A percentile compares a stretch with the other conserved stretches of the same genome.
Conservation (phyloP, 345 rosid species). For the Carallia brachiata region DNA sequence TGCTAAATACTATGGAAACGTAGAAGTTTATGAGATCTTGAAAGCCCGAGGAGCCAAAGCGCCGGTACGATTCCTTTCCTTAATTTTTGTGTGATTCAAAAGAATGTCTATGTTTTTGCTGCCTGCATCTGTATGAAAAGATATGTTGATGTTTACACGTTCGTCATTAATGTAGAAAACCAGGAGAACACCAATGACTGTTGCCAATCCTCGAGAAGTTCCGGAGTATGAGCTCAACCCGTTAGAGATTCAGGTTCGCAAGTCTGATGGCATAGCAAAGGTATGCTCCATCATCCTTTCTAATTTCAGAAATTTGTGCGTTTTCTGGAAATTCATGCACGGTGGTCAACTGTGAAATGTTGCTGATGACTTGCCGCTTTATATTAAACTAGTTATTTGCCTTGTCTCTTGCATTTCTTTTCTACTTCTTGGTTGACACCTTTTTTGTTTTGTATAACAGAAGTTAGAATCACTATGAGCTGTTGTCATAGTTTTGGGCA, state of each 20-base stretch:
- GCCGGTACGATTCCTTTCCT: slow-evolving; percentile 49
- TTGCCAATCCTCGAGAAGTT: slow-evolving; percentile 80
- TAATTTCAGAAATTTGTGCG: not conserved
- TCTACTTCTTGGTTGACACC: not conserved
- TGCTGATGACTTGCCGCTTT: no score
- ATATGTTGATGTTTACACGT: slow-evolving; percentile 1
- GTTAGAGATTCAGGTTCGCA: slow-evolving; percentile 83
- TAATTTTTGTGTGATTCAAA: not conserved
- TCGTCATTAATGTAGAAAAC: slow-evolving; percentile 55
- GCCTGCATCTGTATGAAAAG: not conserved
- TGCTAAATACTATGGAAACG: slow-evolving; percentile 84
- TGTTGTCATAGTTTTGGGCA: no score
- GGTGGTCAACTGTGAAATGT: no score
- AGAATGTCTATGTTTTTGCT: no score
- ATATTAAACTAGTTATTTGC: no score
- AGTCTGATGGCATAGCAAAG: slow-evolving; percentile 79
- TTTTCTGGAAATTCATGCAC: not conserved
- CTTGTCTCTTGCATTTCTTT: not conserved
- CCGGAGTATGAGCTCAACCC: slow-evolving; percentile 98
- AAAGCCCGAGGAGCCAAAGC: slow-evolving; percentile 89
- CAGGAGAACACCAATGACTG: slow-evolving; percentile 93
- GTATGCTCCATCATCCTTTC: slow-evolving; percentile 33
- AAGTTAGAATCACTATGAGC: no score
- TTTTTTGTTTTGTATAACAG: not conserved
- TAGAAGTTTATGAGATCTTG: slow-evolving; percentile 70